phyloP scores from a whole-genome alignment of 352 stramenopile genomes.

The Phytophthora pseudosyringae region DNA sequence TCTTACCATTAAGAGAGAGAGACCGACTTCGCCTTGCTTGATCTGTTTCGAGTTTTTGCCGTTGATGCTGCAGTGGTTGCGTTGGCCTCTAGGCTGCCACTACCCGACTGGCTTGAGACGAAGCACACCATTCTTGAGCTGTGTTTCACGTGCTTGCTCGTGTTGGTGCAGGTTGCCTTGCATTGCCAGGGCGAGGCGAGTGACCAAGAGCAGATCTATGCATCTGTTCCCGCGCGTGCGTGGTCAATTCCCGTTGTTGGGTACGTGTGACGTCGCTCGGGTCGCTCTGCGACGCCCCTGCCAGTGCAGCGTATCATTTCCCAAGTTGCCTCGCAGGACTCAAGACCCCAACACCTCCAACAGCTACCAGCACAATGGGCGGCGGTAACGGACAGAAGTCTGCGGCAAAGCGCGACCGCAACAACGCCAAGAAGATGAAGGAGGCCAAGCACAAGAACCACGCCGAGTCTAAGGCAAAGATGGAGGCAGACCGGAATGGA shows the following conservation, averaged over 20 bases:
- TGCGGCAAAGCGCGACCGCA: conserved; percentile 79
- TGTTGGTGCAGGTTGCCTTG: conserved; percentile 2
- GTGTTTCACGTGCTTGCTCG: conserved; percentile 3
- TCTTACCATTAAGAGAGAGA: conserved; percentile 15
- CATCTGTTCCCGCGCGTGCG: conserved; percentile 24
- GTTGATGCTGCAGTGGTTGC: background rate
- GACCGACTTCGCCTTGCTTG: conserved; percentile 3
- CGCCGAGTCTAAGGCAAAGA: conserved; percentile 83
- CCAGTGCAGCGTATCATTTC: conserved; percentile 18
- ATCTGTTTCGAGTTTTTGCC: background rate
- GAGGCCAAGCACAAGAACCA: conserved; percentile 83
- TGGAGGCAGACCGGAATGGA: conserved; percentile 73
- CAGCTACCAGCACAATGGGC: conserved; percentile 55
- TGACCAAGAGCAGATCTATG: conserved; percentile 29
- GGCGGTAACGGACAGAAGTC: conserved; percentile 88
- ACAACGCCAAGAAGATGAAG: conserved; percentile 88
- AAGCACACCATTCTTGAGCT: no score
- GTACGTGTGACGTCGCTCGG: background rate
- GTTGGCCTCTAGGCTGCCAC: background rate
- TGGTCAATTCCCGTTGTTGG: conserved; percentile 14
- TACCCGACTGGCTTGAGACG: background rate
- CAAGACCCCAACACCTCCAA: conserved; percentile 18
- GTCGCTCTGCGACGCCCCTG: conserved; percentile 12
- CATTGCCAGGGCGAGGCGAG: conserved; percentile 1
- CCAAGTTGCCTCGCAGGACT: conserved; percentile 22